phyloP scores from a whole-genome alignment of 2,329 filamentous ascomycete genomes.

The Aspergillus japonicus region DNA sequence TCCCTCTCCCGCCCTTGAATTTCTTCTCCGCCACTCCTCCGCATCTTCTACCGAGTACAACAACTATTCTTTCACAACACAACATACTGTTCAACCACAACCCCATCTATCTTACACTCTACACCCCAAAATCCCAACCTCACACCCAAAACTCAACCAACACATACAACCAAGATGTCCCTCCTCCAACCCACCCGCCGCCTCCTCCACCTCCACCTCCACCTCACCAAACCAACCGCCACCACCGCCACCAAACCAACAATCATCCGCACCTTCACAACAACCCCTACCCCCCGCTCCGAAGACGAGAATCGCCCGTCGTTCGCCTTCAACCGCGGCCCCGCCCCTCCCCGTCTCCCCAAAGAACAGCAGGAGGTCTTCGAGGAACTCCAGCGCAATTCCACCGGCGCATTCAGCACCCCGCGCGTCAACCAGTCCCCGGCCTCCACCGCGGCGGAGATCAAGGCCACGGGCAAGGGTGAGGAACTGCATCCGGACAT shows the following conservation, averaged over 20 bases:
- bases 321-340: conserved; percentile 45
- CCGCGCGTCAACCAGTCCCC: conserved; percentile 55
- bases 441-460: conserved; percentile 33
- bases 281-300: not conserved
- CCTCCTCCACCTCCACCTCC: not conserved
- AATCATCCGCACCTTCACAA: not conserved
- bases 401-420: conserved; percentile 73
- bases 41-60: not conserved
- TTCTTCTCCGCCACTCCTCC: conserved; percentile 7
- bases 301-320: conserved; percentile 25
- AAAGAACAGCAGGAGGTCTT: conserved; percentile 87
- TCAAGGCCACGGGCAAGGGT: conserved; percentile 58
- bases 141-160: not conserved
- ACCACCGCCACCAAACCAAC: not conserved
- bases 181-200: not conserved
- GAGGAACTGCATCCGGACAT: conserved; percentile 70
- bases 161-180: not conserved
- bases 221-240: conserved; percentile 1
- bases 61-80: not conserved
- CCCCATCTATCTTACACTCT: not conserved
- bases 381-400: conserved; percentile 77
- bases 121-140: not conserved
- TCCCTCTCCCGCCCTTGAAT: not conserved
- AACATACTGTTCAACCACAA: not conserved
- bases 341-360: conserved; percentile 81